Base-by-base conservation (phyloP, 2,329 filamentous ascomycete species). In the Colletotrichum lupini region DNA sequence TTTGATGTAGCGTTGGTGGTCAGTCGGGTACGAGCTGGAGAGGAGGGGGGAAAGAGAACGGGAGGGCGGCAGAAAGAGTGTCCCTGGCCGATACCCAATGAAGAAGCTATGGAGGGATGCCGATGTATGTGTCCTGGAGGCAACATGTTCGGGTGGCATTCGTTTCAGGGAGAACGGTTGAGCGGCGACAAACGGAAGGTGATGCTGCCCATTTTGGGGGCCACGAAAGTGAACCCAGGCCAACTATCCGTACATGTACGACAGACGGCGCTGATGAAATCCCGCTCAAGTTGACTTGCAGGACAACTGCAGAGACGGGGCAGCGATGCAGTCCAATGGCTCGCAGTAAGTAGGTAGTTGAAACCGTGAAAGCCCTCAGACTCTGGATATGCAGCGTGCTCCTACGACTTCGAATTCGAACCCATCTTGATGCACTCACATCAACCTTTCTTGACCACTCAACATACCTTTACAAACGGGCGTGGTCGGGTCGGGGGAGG, bases 221-320 rank as follows among this genome's bases (percentile, higher is more conserved):
- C 26, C 59, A 12, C 32, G 57, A n/a, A 30, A 28, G 52, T 14
- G 19, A 30, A 28, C 6, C 14, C 26, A n/a, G 26, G 30, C 24
- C n/a, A 49, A 46, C 35, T 7, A 9, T 32, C 22, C 16, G 12
- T 26, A 37, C 19, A 30, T 26, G 19, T 28, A 24, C 16, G n/a
- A n/a, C 26, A 22, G 32, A 11, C 22, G 30, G 32, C 49, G 4
- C 6, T 35, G 52, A 49, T 16, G 52, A 56, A n/a, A 4, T 7
- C 55, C 24, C 57, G 30, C 35, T 59, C 65, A 59, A 35, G 12
- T 58, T 46, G n/a, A 73, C 58, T 55, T 60, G 59, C 14, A 56
- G 59, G 35, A 64, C 59, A 12, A 64, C 8, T 35, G 9, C 32
- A 14, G 24, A 42, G 32, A 19, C n/a, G 22, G 56, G 28, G 63